Percentiles rank a stretch among this genome's conserved stretches.
Conservation (phyloP, 441 rosid genomes). For the Pelargonium citronellum region DNA sequence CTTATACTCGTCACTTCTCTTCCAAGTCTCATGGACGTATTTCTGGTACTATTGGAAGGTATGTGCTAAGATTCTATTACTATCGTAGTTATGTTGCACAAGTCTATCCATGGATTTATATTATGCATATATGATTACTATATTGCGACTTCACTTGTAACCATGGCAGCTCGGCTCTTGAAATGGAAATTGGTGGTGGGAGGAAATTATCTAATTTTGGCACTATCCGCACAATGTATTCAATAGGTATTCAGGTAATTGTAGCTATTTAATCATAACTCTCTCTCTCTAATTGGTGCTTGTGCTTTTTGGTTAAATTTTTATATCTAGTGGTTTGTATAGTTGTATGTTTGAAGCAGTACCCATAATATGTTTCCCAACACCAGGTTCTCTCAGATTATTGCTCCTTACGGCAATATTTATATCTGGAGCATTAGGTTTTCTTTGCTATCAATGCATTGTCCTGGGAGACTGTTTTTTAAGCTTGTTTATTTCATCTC, state of each 20-base stretch:
- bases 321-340: neutral
- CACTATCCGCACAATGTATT: slow-evolving; percentile 70
- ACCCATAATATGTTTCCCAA: neutral
- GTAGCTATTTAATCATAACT: neutral
- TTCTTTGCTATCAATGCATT: neutral
- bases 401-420: neutral
- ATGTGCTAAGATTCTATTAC: slow-evolving; percentile 17
- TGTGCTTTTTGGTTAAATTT: neutral
- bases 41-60: slow-evolving; percentile 81
- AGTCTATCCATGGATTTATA: neutral
- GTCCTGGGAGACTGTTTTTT: neutral
- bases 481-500: slow-evolving; percentile 7
- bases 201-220: slow-evolving; percentile 86
- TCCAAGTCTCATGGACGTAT: slow-evolving; percentile 81
- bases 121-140: neutral
- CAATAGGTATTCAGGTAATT: slow-evolving; percentile 79
- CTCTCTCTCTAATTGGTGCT: neutral
- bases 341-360: neutral
- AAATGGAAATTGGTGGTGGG: slow-evolving; percentile 92
- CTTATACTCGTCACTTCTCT: slow-evolving; percentile 63
- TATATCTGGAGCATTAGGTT: neutral
- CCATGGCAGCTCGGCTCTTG: slow-evolving; percentile 64
- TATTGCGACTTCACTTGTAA: slow-evolving; percentile 17
- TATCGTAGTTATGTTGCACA: neutral
- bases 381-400: neutral